Evolutionary conservation across 495 filamentous ascomycete genomes (phyloP).

Genomic region (Xylaria flabelliformis): DNA sequence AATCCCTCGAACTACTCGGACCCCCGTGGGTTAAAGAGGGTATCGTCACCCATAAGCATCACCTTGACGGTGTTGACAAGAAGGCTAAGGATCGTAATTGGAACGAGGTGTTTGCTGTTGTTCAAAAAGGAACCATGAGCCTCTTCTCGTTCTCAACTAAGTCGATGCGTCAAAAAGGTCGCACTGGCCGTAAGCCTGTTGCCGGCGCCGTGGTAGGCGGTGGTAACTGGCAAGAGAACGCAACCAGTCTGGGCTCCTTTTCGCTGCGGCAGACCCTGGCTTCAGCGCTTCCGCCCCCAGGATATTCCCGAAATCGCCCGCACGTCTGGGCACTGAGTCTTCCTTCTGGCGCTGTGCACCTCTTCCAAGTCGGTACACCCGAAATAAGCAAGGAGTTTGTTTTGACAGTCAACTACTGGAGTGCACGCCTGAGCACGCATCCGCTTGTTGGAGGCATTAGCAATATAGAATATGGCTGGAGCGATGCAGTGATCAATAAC

Average conservation of each 20-base stretch:
- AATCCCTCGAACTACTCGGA: conserved; percentile 85
- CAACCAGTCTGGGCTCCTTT: conserved; percentile 85
- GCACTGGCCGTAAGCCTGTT: conserved; percentile 52
- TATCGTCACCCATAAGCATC: conserved; percentile 93
- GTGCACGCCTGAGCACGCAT: conserved; percentile 88
- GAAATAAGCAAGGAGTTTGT: conserved; percentile 97
- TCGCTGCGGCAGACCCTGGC: conserved; percentile 91
- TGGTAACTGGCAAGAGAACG: conserved; percentile 96
- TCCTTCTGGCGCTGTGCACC: conserved; percentile 90
- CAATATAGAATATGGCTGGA: conserved; percentile 98
- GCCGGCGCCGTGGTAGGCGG: conserved; percentile 72
- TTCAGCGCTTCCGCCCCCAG: conserved; percentile 84
- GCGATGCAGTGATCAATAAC: conserved; percentile 83
- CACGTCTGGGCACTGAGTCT: conserved; percentile 96
- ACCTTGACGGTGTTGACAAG: conserved; percentile 87
- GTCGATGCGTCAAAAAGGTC: conserved; percentile 69
- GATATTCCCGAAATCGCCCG: conserved; percentile 88
- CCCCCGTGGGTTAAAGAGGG: conserved; percentile 99
- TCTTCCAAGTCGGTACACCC: conserved; percentile 95
- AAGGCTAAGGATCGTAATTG: conserved; percentile 91
- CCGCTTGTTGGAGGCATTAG: conserved; percentile 90
- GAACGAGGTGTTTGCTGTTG: conserved; percentile 96
- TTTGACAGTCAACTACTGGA: conserved; percentile 96
- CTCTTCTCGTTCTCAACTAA: conserved; percentile 91
- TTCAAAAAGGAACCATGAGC: conserved; percentile 94